Conservation (phyloP, 345 rosid species). For the Dovyalis caffra region DNA sequence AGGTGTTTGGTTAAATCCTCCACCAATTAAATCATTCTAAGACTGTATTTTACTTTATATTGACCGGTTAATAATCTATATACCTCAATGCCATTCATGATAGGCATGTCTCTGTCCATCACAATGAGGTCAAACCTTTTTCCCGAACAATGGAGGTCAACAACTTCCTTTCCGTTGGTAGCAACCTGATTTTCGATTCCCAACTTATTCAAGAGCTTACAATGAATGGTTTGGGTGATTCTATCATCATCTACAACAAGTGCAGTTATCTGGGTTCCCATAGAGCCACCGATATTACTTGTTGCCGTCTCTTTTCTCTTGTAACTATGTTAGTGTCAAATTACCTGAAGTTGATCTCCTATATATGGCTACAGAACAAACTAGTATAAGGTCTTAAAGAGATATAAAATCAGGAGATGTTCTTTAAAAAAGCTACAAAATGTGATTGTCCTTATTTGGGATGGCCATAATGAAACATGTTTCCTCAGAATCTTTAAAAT, state of each 20-base stretch:
- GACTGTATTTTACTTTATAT: too few relatives aligned
- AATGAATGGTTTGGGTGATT: conserved; percentile 49
- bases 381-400: background rate
- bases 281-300: background rate
- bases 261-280: conserved; percentile 28
- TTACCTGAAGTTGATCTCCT: background rate
- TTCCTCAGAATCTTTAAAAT: conserved; percentile 12
- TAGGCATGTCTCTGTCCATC: conserved; percentile 91
- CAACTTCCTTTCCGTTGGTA: conserved; percentile 64
- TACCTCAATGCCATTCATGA: conserved; percentile 87
- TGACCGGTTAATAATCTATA: too few relatives aligned
- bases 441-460: conserved; percentile 22
- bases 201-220: conserved; percentile 43
- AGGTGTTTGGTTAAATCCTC: too few relatives aligned
- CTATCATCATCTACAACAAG: conserved; percentile 65
- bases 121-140: conserved; percentile 64
- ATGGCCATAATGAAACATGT: conserved; percentile 11
- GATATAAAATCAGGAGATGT: conserved; percentile 19
- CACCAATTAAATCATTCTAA: too few relatives aligned
- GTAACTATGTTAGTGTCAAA: background rate
- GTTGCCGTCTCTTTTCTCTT: background rate
- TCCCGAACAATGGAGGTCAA: conserved; percentile 59
- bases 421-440: background rate
- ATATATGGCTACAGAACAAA: too few relatives aligned
- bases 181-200: conserved; percentile 52